phyloP scores from a whole-genome alignment of 139 green algal species.

The Deuterostichococcus epilithicus region DNA sequence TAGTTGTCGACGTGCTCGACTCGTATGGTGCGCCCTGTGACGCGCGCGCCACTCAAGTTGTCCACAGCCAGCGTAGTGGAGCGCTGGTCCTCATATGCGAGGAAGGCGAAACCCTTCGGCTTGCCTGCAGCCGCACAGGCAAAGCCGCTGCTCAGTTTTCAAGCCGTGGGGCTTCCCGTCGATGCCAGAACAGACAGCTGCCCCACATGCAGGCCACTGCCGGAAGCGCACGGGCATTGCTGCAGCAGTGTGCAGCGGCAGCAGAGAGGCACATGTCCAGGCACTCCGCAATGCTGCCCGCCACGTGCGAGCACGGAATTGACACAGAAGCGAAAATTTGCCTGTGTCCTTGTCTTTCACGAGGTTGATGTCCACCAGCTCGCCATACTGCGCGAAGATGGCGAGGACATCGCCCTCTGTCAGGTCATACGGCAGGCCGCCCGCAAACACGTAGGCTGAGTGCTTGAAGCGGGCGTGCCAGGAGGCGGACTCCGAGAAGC shows the following conservation, averaged over 20 bases:
- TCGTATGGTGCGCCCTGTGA: slow-evolving; percentile 73
- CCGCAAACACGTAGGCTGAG: slow-evolving; percentile 89
- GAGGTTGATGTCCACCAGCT: slow-evolving; percentile 94
- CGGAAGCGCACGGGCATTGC: too few relatives aligned
- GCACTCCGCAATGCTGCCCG: slow-evolving; percentile 1
- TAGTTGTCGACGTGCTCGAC: slow-evolving; percentile 99
- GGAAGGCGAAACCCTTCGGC: slow-evolving; percentile 88
- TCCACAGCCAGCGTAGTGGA: slow-evolving; percentile 95
- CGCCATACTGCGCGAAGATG: slow-evolving; percentile 95
- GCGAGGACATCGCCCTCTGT: slow-evolving; percentile 96
- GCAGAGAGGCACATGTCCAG: neutral
- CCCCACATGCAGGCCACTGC: too few relatives aligned
- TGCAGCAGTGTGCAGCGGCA: slow-evolving; percentile 17
- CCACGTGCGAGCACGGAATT: neutral
- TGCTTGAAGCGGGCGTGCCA: slow-evolving; percentile 94
- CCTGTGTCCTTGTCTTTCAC: slow-evolving; percentile 55
- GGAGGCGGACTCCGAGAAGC: slow-evolving; percentile 73
- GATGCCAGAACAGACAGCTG: too few relatives aligned
- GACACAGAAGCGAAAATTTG: too few relatives aligned
- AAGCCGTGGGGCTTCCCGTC: too few relatives aligned
- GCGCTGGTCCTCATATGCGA: slow-evolving; percentile 98
- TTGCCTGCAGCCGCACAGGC: slow-evolving; percentile 58
- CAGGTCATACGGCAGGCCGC: slow-evolving; percentile 85
- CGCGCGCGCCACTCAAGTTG: slow-evolving; percentile 89
- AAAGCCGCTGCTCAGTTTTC: too few relatives aligned